Evolutionary conservation across 2,329 filamentous ascomycete genomes (phyloP), one percentile per base, ranked within the genome.

Genomic region (Rhinocladiella mackenziei): DNA sequence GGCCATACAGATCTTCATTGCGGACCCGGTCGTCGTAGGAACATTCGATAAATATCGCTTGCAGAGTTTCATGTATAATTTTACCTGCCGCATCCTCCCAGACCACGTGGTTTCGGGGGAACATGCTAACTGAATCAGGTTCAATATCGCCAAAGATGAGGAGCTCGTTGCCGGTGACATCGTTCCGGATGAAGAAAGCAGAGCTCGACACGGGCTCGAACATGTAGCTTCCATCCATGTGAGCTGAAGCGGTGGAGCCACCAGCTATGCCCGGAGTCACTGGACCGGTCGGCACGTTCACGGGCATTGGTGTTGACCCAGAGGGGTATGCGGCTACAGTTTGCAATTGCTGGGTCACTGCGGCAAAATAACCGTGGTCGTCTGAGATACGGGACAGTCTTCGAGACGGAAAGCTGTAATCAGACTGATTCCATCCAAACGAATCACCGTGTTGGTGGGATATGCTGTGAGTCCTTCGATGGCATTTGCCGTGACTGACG

Each of bases 121-220:
- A 83, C 2, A 91, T 66, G 0, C 88, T 94, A 18, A 97, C 67
- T 6, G 81, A 83, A 64, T 98, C 92, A 1, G 92, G 89, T 61
- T 98, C 92, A 26, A 97, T 86, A 55, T 98, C 92, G 13, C 92
- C 92, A 61, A 96, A 97, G 36, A 98, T 86, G 48, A 98, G 77
- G 2, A 97, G 78, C 65, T 98, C 91, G 22, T 77, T 76, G 1
- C 78, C 77, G 0, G 80, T 84, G 1, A 69, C 62, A 23, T 83
- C 72, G 48, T 92, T 85, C 26, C 87, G 84, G 53, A 98, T 85
- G 65, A 98, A 97, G 65, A 89, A 97, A 0, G 88, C 91, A 13
- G 89, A 92, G 52, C 87, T 94, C 62, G 96, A 88, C 48, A 64
- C 67, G 18, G 55, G 64, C 46, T 60, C 58, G 46, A 75, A 60